Evolutionary conservation across 2,329 filamentous ascomycete genomes (phyloP).

Genomic region (Talaromyces sp.): DNA sequence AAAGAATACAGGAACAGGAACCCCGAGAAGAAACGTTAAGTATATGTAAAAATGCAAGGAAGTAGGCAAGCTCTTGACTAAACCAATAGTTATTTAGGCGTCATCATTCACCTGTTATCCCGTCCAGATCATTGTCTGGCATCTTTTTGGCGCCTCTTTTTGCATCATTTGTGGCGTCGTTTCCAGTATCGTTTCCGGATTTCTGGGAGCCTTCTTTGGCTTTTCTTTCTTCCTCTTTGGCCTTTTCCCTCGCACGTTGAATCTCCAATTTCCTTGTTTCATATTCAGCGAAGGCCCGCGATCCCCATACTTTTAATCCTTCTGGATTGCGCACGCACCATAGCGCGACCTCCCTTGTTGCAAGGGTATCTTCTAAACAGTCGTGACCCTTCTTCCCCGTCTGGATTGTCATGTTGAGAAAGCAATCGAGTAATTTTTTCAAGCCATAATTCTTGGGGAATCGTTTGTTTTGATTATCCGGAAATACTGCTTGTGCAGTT

Average conservation of each 20-base stretch:
- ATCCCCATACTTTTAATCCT: conserved; percentile 33
- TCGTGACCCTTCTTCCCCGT: conserved; percentile 38
- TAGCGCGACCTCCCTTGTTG: conserved; percentile 46
- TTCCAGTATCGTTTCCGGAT: background rate
- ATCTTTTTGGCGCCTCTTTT: background rate
- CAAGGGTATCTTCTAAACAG: conserved; percentile 48
- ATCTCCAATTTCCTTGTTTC: background rate
- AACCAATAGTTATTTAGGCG: no score
- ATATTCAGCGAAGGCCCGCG: background rate
- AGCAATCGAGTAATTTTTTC: conserved; percentile 20
- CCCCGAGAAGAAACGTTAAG: no score
- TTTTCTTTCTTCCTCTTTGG: background rate
- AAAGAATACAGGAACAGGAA: no score
- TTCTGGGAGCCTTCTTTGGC: background rate
- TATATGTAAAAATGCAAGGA: no score
- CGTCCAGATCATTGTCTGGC: background rate
- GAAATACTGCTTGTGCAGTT: conserved; percentile 29
- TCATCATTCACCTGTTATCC: background rate
- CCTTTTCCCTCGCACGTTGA: background rate
- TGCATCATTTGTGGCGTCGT: background rate
- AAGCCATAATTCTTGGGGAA: conserved; percentile 5
- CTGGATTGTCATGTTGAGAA: conserved; percentile 37
- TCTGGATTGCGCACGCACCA: conserved; percentile 42
- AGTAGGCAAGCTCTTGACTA: no score
- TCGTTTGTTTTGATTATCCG: background rate